Base-by-base conservation (phyloP, 257 asterid genomes). In the Fraxinus americana region DNA sequence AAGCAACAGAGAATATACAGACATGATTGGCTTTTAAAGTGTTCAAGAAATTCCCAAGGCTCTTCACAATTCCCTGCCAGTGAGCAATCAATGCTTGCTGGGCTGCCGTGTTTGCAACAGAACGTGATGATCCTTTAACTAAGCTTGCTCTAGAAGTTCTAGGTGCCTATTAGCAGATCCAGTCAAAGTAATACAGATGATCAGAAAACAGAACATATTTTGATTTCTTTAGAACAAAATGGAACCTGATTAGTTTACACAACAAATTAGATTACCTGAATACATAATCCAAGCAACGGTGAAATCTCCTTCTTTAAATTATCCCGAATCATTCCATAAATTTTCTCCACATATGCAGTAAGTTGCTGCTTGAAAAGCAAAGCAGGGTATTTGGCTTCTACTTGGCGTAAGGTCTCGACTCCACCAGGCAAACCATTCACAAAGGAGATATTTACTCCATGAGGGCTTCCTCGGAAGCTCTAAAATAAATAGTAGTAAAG, bases 361-460 rank as follows among this genome's bases (percentile, higher is more conserved):
- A 96, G 99, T 82, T 96, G 99, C 86, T 96, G 99, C 87, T 96
- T 96, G 91, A 96, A 96, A 82, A 96, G 92, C 89, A 96, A 87
- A 78, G 99, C 99, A 77, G 99, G 99, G 82, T 96, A 93, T 82
- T 96, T 96, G 78, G 99, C 99, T 92, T 96, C 99, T 59, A 96
- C 98, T 88, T 96, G 99, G 83, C 96, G 94, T 81, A 96, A 84
- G 77, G 92, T 86, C 70, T 95, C 99, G 13, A 87, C 90, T 85
- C 99, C 98, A 75, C 93, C 98, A 72, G 97, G 81, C 75, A 83
- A 66, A 72, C 90, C 92, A 81, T 84, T 90, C 61, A 61, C 83
- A 77, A 90, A 90, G 78, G 99, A 86, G 74, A 96, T 88, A 85
- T 93, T 93, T 50, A 88, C 84, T 77, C 97, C 98, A 70, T 79